phyloP scores from a whole-genome alignment of 140 eudicot species.

The Stevia rebaudiana region DNA sequence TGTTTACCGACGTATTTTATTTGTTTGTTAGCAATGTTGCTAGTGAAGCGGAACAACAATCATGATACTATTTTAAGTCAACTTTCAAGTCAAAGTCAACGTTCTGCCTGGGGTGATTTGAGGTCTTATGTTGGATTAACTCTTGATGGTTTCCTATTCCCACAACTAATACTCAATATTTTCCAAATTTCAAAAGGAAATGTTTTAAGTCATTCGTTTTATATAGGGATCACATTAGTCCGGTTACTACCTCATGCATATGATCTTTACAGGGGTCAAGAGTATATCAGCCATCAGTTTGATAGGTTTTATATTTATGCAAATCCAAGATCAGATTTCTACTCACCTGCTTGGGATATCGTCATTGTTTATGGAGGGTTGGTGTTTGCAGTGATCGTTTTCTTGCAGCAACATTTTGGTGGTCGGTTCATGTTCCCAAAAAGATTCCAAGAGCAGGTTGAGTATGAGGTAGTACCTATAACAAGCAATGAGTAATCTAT shows the following conservation, averaged over 20 bases:
- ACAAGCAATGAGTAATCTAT: slow-evolving; percentile 18
- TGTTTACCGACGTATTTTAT: slow-evolving; percentile 34
- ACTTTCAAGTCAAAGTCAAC: slow-evolving; percentile 2
- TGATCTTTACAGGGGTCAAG: slow-evolving; percentile 47
- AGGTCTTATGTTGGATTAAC: slow-evolving; percentile 56
- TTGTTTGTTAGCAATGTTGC: slow-evolving; percentile 34
- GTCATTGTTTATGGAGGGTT: slow-evolving; percentile 42
- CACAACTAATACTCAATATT: slow-evolving; percentile 52
- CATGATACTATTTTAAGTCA: slow-evolving; percentile 2
- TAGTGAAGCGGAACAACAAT: slow-evolving; percentile 31
- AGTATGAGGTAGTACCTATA: slow-evolving; percentile 46
- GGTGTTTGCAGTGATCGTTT: slow-evolving; percentile 36
- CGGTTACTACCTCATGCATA: slow-evolving; percentile 59
- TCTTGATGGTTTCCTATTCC: slow-evolving; percentile 60
- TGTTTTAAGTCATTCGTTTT: slow-evolving; percentile 37
- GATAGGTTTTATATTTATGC: slow-evolving; percentile 37
- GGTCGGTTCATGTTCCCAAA: slow-evolving; percentile 53
- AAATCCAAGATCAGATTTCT: slow-evolving; percentile 46
- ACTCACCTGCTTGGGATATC: slow-evolving; percentile 58
- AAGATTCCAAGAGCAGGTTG: slow-evolving; percentile 29
- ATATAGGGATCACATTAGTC: slow-evolving; percentile 51
- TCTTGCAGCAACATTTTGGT: slow-evolving; percentile 61
- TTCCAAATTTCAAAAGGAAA: slow-evolving; percentile 37
- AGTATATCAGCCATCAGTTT: slow-evolving; percentile 17
- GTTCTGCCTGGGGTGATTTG: slow-evolving; percentile 37